Percentiles rank a stretch among this genome's conserved stretches.
These are phyloP conservation scores for Parmelia sp. DNA, from an alignment of 495 filamentous ascomycete species.

Conservation along the genomic window DNA sequence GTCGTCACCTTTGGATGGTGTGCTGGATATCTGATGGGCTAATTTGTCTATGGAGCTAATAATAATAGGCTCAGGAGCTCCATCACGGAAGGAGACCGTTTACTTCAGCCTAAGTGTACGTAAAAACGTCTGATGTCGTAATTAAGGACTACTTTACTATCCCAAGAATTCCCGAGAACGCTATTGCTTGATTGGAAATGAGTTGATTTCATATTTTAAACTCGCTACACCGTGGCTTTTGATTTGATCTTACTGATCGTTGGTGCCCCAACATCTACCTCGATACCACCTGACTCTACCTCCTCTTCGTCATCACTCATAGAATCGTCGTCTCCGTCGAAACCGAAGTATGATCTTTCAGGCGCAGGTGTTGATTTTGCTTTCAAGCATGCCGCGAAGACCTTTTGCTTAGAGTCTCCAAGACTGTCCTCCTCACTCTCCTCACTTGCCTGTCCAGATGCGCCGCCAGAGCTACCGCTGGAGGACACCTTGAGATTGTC, in stretches of 20 bases:
- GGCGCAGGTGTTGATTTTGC: constrained; percentile 28
- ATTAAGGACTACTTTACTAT: neutral
- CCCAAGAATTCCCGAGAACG: constrained; percentile 4
- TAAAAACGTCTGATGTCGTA: too few relatives aligned
- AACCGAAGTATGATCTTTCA: constrained; percentile 63
- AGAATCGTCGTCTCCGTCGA: constrained; percentile 87
- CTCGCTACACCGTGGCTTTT: constrained; percentile 1
- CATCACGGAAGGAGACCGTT: too few relatives aligned
- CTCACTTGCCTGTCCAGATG: constrained; percentile 35
- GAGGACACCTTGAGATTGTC: constrained; percentile 43
- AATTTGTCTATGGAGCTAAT: constrained; percentile 9
- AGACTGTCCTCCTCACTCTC: constrained; percentile 38
- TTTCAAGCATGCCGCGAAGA: constrained; percentile 25
- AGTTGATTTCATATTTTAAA: neutral
- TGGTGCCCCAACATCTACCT: neutral
- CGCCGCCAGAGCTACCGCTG: constrained; percentile 49
- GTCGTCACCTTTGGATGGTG: neutral
- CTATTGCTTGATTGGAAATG: neutral
- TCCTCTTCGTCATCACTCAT: constrained; percentile 74
- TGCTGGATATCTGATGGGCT: neutral
- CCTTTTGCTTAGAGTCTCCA: constrained; percentile 14
- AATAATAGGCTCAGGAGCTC: too few relatives aligned
- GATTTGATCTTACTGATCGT: constrained; percentile 1
- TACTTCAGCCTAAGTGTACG: too few relatives aligned
- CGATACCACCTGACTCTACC: constrained; percentile 27